phyloP scores from a whole-genome alignment of 805 yeast species.

The Schizosaccharomyces osmophilus region DNA sequence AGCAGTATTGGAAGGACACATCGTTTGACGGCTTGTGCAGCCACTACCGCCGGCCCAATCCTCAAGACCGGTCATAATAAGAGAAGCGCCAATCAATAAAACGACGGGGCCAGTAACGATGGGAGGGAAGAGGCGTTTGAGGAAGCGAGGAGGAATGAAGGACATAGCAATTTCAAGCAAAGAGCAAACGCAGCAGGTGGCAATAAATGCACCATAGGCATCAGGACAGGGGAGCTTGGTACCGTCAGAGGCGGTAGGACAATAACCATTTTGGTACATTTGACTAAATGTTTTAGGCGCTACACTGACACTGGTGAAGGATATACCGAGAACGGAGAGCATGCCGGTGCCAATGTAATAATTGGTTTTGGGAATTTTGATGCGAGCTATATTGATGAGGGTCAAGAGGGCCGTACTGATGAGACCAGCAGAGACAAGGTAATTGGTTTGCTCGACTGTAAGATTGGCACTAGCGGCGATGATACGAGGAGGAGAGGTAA shows the following conservation, averaged over 20 bases:
- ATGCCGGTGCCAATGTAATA: slow-evolving; percentile 52
- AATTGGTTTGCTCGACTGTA: slow-evolving; percentile 25
- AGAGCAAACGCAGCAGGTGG: slow-evolving; percentile 57
- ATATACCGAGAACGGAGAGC: slow-evolving; percentile 73
- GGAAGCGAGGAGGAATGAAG: slow-evolving; percentile 46
- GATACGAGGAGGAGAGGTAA: slow-evolving; percentile 60
- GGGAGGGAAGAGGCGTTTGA: slow-evolving; percentile 64
- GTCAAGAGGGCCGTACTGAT: slow-evolving; percentile 53
- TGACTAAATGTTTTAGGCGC: slow-evolving; percentile 51
- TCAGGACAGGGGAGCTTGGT: slow-evolving; percentile 55
- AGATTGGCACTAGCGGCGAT: slow-evolving; percentile 33
- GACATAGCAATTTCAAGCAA: slow-evolving; percentile 48
- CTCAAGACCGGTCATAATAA: slow-evolving; percentile 47
- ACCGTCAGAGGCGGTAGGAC: slow-evolving; percentile 38
- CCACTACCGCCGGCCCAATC: slow-evolving; percentile 80
- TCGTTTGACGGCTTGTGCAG: slow-evolving; percentile 12
- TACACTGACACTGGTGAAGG: slow-evolving; percentile 69
- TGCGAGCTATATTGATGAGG: slow-evolving; percentile 47
- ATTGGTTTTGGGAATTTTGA: background rate
- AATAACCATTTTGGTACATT: slow-evolving; percentile 51
- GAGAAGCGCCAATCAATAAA: slow-evolving; percentile 48
- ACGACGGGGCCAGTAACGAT: slow-evolving; percentile 88
- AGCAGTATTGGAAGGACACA: slow-evolving; percentile 27
- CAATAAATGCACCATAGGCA: slow-evolving; percentile 73
- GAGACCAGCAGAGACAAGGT: slow-evolving; percentile 45